Evolutionary conservation across 768 basidiomycete species (phyloP), one percentile per base, ranked within the genome.

Genomic region (Xerocomus spinulosus): DNA sequence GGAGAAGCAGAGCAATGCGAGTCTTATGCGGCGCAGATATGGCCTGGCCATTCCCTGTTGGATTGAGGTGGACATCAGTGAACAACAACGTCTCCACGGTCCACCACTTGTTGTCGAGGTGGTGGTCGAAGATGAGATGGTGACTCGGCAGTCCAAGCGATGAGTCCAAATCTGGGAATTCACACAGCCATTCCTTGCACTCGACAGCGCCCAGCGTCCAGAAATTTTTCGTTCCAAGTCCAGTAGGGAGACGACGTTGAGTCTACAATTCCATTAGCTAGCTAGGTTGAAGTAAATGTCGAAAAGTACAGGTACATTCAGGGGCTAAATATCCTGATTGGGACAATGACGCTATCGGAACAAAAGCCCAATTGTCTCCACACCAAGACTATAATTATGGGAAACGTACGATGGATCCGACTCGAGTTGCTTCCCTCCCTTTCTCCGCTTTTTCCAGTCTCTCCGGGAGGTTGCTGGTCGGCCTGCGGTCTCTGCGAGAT

Each of bases 1-100:
- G 9, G 82, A 81, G 42, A 72, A 60, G 59, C 80, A 83, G 46
- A 65, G 61, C 3, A 75, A 46, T 13, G 55, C 57, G 4, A 68
- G 56, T 20, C 67, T 61, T 24, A 56, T 44, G 18, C 54, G 49
- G 34, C 63, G 66, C 3, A 64, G 21, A 45, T 44, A 49, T 24
- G 53, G 33, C 14, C 38, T 44, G n/a, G 32, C n/a, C 9, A 44
- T 39, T 14, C 40, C 38, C 25, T 46, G 56, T 35, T 36, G 48
- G 4, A 30, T 33, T 30, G 8, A 18, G 25, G 59, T 25, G 9
- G 52, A 52, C 61, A 62, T 64, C 0, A 10, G 12, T 24, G n/a
- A n/a, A n/a, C n/a, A n/a, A n/a, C n/a, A n/a, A n/a, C n/a, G 23
- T 38, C 24, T 30, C 32, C 35, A 15, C 35, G 35, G 7, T 26